Evolutionary conservation across 352 stramenopile genomes (phyloP), one percentile per base, ranked within the genome.

Genomic region (Pythium aphanidermatum): DNA sequence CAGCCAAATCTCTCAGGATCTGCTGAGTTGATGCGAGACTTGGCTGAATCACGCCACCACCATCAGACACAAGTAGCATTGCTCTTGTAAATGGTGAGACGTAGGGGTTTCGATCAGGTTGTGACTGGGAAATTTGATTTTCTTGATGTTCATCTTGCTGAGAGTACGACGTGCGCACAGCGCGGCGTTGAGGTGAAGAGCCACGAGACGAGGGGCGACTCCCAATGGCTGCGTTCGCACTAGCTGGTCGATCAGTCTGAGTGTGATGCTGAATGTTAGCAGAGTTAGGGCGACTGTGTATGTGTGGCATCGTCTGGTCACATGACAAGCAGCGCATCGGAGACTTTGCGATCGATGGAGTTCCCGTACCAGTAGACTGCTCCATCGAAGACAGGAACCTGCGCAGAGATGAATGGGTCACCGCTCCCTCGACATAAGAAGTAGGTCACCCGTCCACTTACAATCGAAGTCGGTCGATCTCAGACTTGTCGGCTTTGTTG

Each of bases 321-420:
- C 74, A 84, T 8, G 71, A 81, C 24, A 86, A 42, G 39, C 74
- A 86, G 11, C 68, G 65, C 46, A 77, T 65, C 1, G 74, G 71
- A 7, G 65, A 68, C 44, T 84, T 84, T 24, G 66, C 65, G 8
- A 86, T 47, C 6, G 57, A 79, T 9, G 52, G 52, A 6, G 58
- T 57, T 10, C 60, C 38, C 7, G 58, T 57, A 11, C 44, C 49
- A 21, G 5, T 55, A 5, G 24, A n/a, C n/a, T n/a, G 16, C 0
- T 12, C 23, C 2, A 23, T 27, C 11, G 35, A 51, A 9, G 51
- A 35, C 19, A 52, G 24, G 12, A 58, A n/a, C 24, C 41, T 52
- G 17, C 14, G n/a, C n/a, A n/a, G n/a, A n/a, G n/a, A n/a, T n/a
- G n/a, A n/a, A n/a, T n/a, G n/a, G n/a, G n/a, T n/a, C n/a, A n/a